Evolutionary conservation across 2,329 filamentous ascomycete species (phyloP), one percentile per base, ranked within the genome.

Genomic region (Zopfia rhizophila): DNA sequence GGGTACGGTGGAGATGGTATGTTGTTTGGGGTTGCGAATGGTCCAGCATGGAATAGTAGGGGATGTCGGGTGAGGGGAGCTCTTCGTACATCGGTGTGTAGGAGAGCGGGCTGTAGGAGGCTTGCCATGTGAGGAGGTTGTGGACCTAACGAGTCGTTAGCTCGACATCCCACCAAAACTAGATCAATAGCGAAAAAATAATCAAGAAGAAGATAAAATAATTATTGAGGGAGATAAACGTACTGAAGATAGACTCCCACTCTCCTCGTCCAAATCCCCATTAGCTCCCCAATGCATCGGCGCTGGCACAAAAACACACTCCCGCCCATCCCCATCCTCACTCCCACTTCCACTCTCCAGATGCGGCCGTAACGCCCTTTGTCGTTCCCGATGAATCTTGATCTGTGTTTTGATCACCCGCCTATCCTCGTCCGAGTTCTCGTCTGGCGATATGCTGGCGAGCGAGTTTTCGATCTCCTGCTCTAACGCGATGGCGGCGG

Each of bases 241-340:
- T 52, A 70, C 68, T 16, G 67, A 66, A 31, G 65, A 68, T 28
- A 71, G 42, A 21, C 64, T 69, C 32, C 68, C 66, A 32, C 66
- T 70, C 55, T 69, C 66, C 49, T 71, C 68, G 33, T 71, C 66
- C 23, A 71, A 45, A 32, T 71, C 68, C 11, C 67, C 66, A 17
- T 70, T 69, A 3, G 65, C 67, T 7, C 68, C 66, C 66, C 66
- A 70, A 42, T 69, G 66, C 32, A 69, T 71, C n/a, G 68, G 66
- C 16, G 66, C 67, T 8, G 68, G 63, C 16, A 69, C 63, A 40
- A 71, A 70, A 22, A 67, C 63, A 38, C 66, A 69, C 38, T 69
- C 66, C 31, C 68, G 65, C 14, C 68, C 68, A 42, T 69, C 65
- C 29, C 60, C 68, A 35, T 71, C 68, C 21, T 66, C 58, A 21